Conservation (phyloP, 75 land plant species). For the Pinus tabuliformis region DNA sequence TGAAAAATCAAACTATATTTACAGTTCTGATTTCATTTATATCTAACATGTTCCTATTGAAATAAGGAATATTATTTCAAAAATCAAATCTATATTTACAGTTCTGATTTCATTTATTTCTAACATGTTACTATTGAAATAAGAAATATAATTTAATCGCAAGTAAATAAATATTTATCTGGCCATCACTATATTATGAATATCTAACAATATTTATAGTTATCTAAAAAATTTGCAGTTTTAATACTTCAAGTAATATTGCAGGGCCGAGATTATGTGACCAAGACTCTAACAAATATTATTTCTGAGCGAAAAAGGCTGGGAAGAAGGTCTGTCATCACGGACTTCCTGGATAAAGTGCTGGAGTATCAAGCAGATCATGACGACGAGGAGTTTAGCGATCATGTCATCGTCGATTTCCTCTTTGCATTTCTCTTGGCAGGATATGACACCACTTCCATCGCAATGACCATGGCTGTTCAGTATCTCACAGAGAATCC, state of each 20-base stretch:
- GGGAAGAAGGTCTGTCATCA: neutral
- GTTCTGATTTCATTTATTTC: no score
- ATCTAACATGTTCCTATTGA: no score
- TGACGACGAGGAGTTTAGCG: neutral
- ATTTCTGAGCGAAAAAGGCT: constrained; percentile 3
- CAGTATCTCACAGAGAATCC: constrained; percentile 23
- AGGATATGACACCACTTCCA: constrained; percentile 33
- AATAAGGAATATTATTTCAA: no score
- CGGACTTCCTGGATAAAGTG: constrained; percentile 14
- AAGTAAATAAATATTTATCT: no score
- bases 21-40: no score
- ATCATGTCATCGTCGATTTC: constrained; percentile 13
- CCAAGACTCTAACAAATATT: constrained; percentile 4
- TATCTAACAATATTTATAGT: no score
- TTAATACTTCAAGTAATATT: neutral
- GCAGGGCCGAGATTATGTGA: constrained; percentile 18
- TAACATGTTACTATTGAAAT: no score
- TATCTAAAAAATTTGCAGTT: no score
- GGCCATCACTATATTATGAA: no score
- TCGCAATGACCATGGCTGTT: constrained; percentile 26
- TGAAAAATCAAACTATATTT: no score
- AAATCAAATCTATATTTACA: no score
- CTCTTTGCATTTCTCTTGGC: constrained; percentile 22
- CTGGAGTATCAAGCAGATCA: constrained; percentile 6
- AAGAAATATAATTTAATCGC: no score